Base-by-base conservation (phyloP, 1,284 basidiomycete species). In the Boletus smithii region DNA sequence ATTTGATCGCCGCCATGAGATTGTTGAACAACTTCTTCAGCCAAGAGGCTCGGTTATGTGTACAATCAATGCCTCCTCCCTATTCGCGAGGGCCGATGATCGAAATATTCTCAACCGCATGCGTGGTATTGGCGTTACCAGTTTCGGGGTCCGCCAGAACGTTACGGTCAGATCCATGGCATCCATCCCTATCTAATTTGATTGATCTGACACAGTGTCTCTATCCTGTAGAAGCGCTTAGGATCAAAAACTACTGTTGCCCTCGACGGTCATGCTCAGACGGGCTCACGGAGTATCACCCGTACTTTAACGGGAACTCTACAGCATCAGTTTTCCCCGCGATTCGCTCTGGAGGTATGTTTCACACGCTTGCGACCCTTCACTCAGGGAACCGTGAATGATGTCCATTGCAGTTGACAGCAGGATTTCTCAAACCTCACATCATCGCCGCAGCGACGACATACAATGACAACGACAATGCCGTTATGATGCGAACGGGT, bases 311-410 rank as follows among this genome's bases (percentile, higher is more conserved):
- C 77, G 35, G 82, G 80, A 36, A 81, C 81, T 5, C 55, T 88
- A 41, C 76, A 77, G 48, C 80, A 86, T 56, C 83, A 84, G 51
- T 77, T 79, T 61, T 80, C 77, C 18, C 80, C 80, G 11, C 71
- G 75, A 30, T 62, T 85, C 43, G 61, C 65, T 34, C 65, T 77
- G 24, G 70, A 76, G 64, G 81, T 75, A 56, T 48, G 72, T 56
- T 39, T 44, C 50, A 41, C 46, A 55, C 57, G 51, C 41, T 53
- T 29, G 44, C 13, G 44, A 13, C 31, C 30, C 30, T 32, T 60
- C 35, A 44, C 48, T 50, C 50, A 39, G 34, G 36, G 38, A 32
- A 39, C 40, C 10, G 38, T 31, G 22, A 44, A 51, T 51, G 34
- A 43, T 45, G 30, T 50, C 30, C 30, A 17, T 55, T 49, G 30